Evolutionary conservation across 1,284 basidiomycete species (phyloP), one percentile per base, ranked within the genome.

Genomic region (Xerocomus cyaneibrunnescens): DNA sequence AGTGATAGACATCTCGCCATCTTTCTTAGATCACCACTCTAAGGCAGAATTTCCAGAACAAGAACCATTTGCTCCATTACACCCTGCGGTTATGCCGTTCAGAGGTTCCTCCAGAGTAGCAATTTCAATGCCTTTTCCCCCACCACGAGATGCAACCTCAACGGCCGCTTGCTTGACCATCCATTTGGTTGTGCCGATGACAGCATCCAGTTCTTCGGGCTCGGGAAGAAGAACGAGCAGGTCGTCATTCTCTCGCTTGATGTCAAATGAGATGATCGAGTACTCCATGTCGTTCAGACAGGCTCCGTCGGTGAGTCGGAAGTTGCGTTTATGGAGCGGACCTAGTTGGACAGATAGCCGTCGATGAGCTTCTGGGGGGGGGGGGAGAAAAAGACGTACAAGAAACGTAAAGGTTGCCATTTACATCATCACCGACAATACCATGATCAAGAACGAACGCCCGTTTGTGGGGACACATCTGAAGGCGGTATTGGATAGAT

Each of bases 361-460:
- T 27, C 2, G 7, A 21, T 17, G 8, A 37, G n/a, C 7, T 12
- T 19, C 3, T 6, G 21, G 13, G 3, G 0, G n/a, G 31, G 12
- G 32, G 45, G 31, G 22, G 25, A n/a, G n/a, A n/a, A n/a, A 44
- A 52, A 54, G 12, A 68, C 74, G 55, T 51, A 77, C 75, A 75
- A 17, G 76, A 76, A 35, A 76, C 69, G 34, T 76, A 76, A 19
- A 76, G 57, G 8, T 72, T 68, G 2, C 81, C 83, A 6, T 76
- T 69, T n/a, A 74, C 64, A 51, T 82, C 80, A 59, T 85, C 83
- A 1, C 83, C 81, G 16, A 86, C 70, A 48, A 84, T 74, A 23
- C 88, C 88, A 56, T 89, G 84, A 31, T 84, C 81, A 23, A 91
- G 78, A 13, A 89, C 85, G 58, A 89, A 88, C 0, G 87, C 85